Evolutionary conservation across 2,329 filamentous ascomycete species (phyloP), one percentile per base, ranked within the genome.

Genomic region (Chalaropsis ovoidea): DNA sequence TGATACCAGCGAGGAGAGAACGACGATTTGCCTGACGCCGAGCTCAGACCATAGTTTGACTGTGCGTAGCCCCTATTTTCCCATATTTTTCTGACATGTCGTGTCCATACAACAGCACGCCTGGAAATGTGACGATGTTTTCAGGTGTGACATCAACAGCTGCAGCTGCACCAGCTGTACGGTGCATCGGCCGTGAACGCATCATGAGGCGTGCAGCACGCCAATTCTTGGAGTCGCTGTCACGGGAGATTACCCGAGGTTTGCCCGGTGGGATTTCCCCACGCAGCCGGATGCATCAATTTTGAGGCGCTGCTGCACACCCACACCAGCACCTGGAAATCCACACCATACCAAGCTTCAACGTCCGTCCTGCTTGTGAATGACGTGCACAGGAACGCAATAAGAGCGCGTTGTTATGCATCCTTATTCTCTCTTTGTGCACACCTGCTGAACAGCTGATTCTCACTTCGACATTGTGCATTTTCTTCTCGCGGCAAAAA

Each of bases 331-430:
- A 7, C 31, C 31, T 35, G 31, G 8, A 39, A 39, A 39, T 8
- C 8, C 6, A 19, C 15, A 47, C 43, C 43, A 47, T 1, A n/a
- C n/a, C n/a, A n/a, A n/a, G n/a, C 43, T 47, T 47, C n/a, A 19
- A 6, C n/a, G 15, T 15, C n/a, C n/a, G 15, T 39, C 17, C 6
- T 39, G 27, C 2, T 3, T 19, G 27, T 39, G 10, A 7, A 35
- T n/a, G 27, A 39, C 27, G 54, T n/a, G 54, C 24, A 58, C 27
- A 58, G 54, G 54, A 27, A 58, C 54, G 39, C n/a, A 58, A 58
- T 58, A 58, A n/a, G 17, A 39, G 4, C 7, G 5, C 15, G 27
- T n/a, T 31, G 54, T 39, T 58, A 39, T 58, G 27, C 54, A 58
- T 58, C 17, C 10, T 39, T 58, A 39, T 58, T 58, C 54, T 47